Base-by-base conservation (phyloP, 2,329 filamentous ascomycete species). In the Fusarium incarnatum region DNA sequence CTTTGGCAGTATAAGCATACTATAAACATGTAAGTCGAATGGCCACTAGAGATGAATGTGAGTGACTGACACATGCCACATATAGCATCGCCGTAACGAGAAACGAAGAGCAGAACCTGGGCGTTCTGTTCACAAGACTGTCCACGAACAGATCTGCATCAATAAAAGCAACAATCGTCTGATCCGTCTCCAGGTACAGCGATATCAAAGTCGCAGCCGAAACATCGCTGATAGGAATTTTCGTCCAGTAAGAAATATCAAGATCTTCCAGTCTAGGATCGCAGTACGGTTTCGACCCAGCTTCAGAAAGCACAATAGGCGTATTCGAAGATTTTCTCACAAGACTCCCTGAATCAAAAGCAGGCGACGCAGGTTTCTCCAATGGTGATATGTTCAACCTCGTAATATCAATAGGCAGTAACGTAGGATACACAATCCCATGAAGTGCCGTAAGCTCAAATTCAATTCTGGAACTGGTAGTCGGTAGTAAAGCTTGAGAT, bases 391-490 rank as follows among this genome's bases (percentile, higher is more conserved):
- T 23, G 1, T 18, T 27, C 6, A 60, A 27, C 12, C 15, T n/a
- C 0, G 58, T 25, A 1, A 60, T 49, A 8, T 60, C 58, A 9
- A 60, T 49, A 9, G 58, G 58, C 5, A 44, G n/a, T 27, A 60
- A 34, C 6, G 58, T 59, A 3, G 58, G 58, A 11, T 60, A 60
- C 0, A 60, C 58, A 13, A 60, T 60, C 0, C 44, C 44, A 8
- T 60, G 58, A 15, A 49, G 28, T 2, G 58, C 58, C 6, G 58
- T 60, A 2, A 60, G 58, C 11, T 60, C 54, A 59, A 59, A 60
- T 6, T 60, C 58, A 2, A 60, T 18, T 16, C 44, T 27, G 3
- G 58, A 60, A 8, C 13, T 58, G 3, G 54, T 60, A 0, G 32
- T 59, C 27, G 58, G 58, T 9, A 60, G 7, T 18, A 59, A 27